phyloP scores from a whole-genome alignment of 2,329 filamentous ascomycete species.

The Pezicula neosporulosa region DNA sequence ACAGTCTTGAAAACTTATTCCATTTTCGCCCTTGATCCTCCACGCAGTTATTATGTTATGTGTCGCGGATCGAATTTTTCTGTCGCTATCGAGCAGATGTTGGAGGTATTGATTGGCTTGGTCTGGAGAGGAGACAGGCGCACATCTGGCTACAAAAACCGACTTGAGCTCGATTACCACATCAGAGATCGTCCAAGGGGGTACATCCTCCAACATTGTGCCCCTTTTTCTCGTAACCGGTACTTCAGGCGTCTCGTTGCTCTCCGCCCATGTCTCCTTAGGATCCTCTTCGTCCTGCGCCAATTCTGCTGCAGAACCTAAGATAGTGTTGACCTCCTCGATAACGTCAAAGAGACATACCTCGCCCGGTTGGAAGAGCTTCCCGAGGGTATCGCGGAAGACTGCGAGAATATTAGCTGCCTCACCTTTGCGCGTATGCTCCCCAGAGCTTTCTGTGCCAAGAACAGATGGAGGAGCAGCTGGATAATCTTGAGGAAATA shows the following conservation, averaged over 20 bases:
- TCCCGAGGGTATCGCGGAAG: conserved; percentile 62
- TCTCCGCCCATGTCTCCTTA: neutral
- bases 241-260: neutral
- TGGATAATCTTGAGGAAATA: conserved; percentile 74
- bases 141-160: conserved; percentile 78
- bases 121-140: conserved; percentile 62
- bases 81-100: conserved; percentile 78
- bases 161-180: conserved; percentile 79
- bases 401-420: conserved; percentile 68
- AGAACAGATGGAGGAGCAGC: conserved; percentile 68
- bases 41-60: conserved; percentile 97
- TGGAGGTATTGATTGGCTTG: conserved; percentile 70
- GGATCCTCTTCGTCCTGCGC: conserved; percentile 16
- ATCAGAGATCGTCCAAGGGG: conserved; percentile 70
- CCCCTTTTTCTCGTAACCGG: conserved; percentile 12
- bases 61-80: conserved; percentile 79
- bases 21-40: conserved; percentile 63
- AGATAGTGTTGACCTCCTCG: conserved; percentile 57
- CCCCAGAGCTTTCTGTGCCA: conserved; percentile 75
- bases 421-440: conserved; percentile 63
- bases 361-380: conserved; percentile 67
- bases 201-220: conserved; percentile 5
- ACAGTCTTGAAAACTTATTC: conserved; percentile 75
- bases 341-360: conserved; percentile 92
- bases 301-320: conserved; percentile 10